These are phyloP conservation scores for Aspergillus neoniger DNA, from an alignment of 2,329 filamentous ascomycete genomes.

Conservation along the genomic window DNA sequence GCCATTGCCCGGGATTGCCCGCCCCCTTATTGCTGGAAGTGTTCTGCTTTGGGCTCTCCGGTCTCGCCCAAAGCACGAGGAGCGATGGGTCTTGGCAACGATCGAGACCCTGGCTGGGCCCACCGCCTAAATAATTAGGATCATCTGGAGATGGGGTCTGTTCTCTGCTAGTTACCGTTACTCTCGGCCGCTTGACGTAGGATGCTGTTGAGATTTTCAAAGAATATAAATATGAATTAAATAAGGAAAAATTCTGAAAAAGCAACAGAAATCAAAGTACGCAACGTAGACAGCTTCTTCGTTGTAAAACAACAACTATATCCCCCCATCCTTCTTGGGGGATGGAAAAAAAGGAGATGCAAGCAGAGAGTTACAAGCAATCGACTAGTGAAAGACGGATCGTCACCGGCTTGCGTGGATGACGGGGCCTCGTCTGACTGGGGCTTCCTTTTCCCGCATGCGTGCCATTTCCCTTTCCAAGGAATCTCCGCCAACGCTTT, in stretches of 20 bases:
- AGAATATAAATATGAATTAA: too few relatives aligned
- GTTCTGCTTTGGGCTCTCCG: background rate
- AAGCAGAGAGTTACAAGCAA: background rate
- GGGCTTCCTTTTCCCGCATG: slow-evolving; percentile 11
- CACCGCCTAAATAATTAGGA: slow-evolving; percentile 15
- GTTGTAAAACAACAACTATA: too few relatives aligned
- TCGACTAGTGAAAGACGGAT: slow-evolving; percentile 16
- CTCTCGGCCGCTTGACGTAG: background rate
- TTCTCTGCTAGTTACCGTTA: background rate
- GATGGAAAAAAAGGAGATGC: background rate
- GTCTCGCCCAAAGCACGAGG: slow-evolving; percentile 9
- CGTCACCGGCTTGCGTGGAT: slow-evolving; percentile 29
- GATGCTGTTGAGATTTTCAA: too few relatives aligned
- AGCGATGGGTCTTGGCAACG: slow-evolving; percentile 16
- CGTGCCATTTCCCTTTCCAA: slow-evolving; percentile 1
- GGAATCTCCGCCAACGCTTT: slow-evolving; percentile 4
- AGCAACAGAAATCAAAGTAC: too few relatives aligned
- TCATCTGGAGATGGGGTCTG: slow-evolving; percentile 6
- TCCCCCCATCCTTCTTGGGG: background rate
- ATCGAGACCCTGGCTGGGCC: slow-evolving; percentile 23
- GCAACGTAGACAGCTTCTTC: too few relatives aligned
- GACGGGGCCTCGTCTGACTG: slow-evolving; percentile 22
- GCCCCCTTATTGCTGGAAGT: background rate
- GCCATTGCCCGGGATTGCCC: slow-evolving; percentile 1
- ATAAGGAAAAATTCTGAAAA: too few relatives aligned